phyloP scores from a whole-genome alignment of 73 alveolate genomes.

The Durusdinium trenchii region DNA sequence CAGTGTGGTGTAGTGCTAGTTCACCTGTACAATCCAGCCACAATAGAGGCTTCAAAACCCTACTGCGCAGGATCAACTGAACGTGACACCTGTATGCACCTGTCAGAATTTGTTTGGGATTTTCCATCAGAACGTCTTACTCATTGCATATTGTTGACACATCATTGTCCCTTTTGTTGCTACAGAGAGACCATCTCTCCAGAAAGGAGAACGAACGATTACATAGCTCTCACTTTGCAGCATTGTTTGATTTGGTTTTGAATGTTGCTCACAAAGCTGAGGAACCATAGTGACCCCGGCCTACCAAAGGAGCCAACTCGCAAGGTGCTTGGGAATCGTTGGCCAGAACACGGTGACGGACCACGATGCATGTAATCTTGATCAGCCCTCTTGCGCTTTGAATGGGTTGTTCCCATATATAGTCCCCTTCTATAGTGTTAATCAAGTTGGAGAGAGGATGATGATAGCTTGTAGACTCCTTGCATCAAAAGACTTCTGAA shows the following conservation, averaged over 20 bases:
- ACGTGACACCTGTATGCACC: background rate
- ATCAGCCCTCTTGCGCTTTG: no score
- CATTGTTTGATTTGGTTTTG: background rate
- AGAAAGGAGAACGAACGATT: no score
- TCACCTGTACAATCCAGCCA: background rate
- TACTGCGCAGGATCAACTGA: background rate
- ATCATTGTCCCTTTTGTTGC: background rate
- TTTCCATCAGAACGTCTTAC: background rate
- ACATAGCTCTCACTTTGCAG: no score
- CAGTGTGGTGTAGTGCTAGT: background rate
- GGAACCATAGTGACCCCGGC: conserved; percentile 36
- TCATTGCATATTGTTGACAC: background rate
- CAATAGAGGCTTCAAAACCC: background rate
- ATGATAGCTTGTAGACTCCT: no score
- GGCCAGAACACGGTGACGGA: no score
- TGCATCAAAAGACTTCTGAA: no score
- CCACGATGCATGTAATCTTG: no score
- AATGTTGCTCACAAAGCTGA: background rate
- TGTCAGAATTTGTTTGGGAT: background rate
- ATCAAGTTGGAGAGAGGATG: no score
- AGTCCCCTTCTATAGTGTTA: no score
- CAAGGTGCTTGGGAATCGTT: background rate
- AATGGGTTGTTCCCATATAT: no score
- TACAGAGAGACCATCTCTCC: no score
- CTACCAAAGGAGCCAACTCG: conserved; percentile 7